Evolutionary conservation across 106 monocot genomes (phyloP).

Genomic region (Platanthera guangdongensis): DNA sequence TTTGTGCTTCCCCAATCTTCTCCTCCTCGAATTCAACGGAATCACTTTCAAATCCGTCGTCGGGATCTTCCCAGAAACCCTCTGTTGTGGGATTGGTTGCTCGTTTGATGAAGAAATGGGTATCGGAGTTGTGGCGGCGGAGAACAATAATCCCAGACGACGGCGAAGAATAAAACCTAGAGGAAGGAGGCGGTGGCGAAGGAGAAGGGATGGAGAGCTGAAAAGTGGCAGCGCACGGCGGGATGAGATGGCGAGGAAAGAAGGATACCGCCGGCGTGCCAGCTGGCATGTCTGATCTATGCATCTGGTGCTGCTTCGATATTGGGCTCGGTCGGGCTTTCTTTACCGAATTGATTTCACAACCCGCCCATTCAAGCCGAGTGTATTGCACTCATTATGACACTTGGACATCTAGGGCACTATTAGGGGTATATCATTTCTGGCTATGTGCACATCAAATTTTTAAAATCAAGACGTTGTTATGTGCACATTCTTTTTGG

Average conservation of each 20-base stretch:
- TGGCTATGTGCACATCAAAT: too few relatives aligned
- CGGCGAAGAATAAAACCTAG: neutral
- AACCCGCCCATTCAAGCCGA: too few relatives aligned
- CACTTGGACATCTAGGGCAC: too few relatives aligned
- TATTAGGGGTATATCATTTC: too few relatives aligned
- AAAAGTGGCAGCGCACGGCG: neutral
- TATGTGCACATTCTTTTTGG: too few relatives aligned
- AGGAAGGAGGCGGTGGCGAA: neutral
- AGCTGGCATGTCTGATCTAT: neutral
- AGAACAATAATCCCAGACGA: neutral
- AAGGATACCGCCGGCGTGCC: neutral
- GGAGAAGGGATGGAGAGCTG: neutral
- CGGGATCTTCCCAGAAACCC: constrained; percentile 8
- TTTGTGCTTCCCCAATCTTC: neutral
- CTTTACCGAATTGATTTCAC: too few relatives aligned
- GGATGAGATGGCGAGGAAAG: neutral
- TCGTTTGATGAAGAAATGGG: neutral
- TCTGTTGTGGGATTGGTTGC: neutral
- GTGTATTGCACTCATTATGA: too few relatives aligned
- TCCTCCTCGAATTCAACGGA: neutral
- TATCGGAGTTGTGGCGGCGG: neutral
- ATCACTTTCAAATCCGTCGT: neutral
- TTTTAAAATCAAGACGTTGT: too few relatives aligned
- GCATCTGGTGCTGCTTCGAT: neutral
- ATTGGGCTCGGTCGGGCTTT: too few relatives aligned